phyloP scores from a whole-genome alignment of 352 stramenopile species.

The Phytophthora parvispora region DNA sequence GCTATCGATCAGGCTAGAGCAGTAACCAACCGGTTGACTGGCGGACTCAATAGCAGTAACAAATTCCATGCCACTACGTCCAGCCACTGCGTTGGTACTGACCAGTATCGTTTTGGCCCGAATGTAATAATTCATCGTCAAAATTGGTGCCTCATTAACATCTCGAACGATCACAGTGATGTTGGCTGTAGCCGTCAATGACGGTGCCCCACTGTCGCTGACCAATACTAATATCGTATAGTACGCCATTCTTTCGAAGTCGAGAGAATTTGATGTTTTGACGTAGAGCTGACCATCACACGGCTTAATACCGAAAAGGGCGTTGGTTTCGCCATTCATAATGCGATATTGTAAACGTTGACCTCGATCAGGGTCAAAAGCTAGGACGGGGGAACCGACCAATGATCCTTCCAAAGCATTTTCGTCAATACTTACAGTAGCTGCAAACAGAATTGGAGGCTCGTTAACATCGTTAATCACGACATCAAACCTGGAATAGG shows the following conservation, averaged over 20 bases:
- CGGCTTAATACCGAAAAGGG: constrained; percentile 53
- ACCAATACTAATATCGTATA: constrained; percentile 43
- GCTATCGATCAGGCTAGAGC: constrained; percentile 11
- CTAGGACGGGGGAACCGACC: constrained; percentile 24
- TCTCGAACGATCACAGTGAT: constrained; percentile 45
- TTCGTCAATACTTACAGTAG: constrained; percentile 22
- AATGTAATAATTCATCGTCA: constrained; percentile 38
- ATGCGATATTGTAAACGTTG: constrained; percentile 36
- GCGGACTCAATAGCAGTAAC: constrained; percentile 17
- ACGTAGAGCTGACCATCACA: constrained; percentile 69
- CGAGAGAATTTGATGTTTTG: constrained; percentile 37
- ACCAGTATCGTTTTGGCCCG: constrained; percentile 15
- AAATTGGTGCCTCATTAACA: constrained; percentile 53
- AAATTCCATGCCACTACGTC: constrained; percentile 13
- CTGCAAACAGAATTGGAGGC: constrained; percentile 24
- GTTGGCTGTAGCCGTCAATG: constrained; percentile 30
- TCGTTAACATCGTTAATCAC: constrained; percentile 31
- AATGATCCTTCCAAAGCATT: constrained; percentile 16
- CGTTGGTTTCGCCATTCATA: constrained; percentile 24
- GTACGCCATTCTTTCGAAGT: constrained; percentile 41
- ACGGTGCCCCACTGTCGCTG: constrained; percentile 47
- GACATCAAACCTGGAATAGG: constrained; percentile 14
- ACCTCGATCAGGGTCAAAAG: constrained; percentile 28
- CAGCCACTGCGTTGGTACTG: neutral
- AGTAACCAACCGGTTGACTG: constrained; percentile 11